Base-by-base conservation (phyloP, 768 basidiomycete species). In the Lentinula edodes region DNA sequence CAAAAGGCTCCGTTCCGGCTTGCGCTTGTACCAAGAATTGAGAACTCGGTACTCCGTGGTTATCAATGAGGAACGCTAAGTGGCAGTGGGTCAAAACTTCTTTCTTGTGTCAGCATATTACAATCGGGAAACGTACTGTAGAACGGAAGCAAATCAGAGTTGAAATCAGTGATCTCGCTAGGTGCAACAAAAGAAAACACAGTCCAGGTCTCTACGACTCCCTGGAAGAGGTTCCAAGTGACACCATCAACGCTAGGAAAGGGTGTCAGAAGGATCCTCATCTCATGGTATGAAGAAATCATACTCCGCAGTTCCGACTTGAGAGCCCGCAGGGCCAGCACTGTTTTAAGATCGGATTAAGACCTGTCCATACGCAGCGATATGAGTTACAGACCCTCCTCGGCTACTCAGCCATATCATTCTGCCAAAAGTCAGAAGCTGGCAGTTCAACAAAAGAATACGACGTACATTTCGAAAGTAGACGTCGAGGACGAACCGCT, bases 141-240 rank as follows among this genome's bases (percentile, higher is more conserved):
- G 70, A 75, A 75, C 9, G 69, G 67, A 46, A 72, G 72, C 38
- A 75, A 67, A 36, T 75, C 73, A n/a, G 67, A 63, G 61, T 71
- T 73, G 64, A 72, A 74, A 65, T 70, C 70, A 36, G 71, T 72
- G 48, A 71, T 72, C 68, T 75, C 73, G 42, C 58, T 67, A 0
- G 73, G 72, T 18, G 74, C 71, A n/a, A 74, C 72, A 55, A 73
- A 75, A 9, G 74, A 73, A 65, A 74, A 71, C 46, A 72, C 69
- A 36, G 68, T 71, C 73, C 73, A 75, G 38, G 68, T 73, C 15
- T 63, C 60, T 7, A 75, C 73, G 12, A 67, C 70, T 56, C 74
- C 74, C 58, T 70, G 74, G 66, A 67, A 73, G 54, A 75, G 68
- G 16, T 58, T 66, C 73, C 74, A 75, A 32, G 61, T 72, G n/a